Percentiles rank a stretch among this genome's conserved stretches.
These are phyloP conservation scores for Phytophthora tentaculata DNA, from an alignment of 352 stramenopile species.

Conservation along the genomic window DNA sequence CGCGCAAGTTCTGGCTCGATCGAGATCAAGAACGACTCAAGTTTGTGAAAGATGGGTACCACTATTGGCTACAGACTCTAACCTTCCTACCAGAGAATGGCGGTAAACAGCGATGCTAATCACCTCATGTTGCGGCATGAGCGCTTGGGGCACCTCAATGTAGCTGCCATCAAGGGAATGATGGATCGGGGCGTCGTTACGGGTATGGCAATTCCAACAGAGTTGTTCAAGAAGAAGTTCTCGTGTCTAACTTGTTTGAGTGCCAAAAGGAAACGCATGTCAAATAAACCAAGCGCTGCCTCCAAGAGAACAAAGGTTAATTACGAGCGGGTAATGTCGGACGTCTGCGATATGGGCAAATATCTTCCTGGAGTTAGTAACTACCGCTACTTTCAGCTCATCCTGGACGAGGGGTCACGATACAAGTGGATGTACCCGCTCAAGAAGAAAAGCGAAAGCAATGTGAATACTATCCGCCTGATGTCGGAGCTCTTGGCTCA, in stretches of 20 bases:
- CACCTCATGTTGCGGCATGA: not conserved
- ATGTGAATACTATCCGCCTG: slow-evolving; percentile 3
- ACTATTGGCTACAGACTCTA: not conserved
- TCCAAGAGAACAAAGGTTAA: not conserved
- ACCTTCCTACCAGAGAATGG: too few species aligned
- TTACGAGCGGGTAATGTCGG: slow-evolving; percentile 1
- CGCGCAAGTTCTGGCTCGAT: too few species aligned
- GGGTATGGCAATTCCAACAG: not conserved
- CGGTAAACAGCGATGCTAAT: not conserved
- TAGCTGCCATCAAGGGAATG: not conserved
- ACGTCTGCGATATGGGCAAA: not conserved
- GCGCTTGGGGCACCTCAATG: not conserved
- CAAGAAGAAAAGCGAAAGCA: slow-evolving; percentile 9
- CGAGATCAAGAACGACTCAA: not conserved
- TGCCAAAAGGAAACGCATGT: not conserved
- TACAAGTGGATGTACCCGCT: slow-evolving; percentile 16
- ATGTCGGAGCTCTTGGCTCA: slow-evolving; percentile 1
- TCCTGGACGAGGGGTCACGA: slow-evolving; percentile 11
- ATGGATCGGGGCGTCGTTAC: not conserved
- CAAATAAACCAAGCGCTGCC: not conserved
- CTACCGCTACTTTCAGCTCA: slow-evolving; percentile 13
- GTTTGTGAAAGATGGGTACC: not conserved
- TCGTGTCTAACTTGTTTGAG: not conserved
- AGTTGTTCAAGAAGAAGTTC: slow-evolving; percentile 8
- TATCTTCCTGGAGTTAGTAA: not conserved